A percentile compares a stretch with the other conserved stretches of the same genome.
phyloP scores from a whole-genome alignment of 2,329 filamentous ascomycete species.

The Akanthomyces muscarius region DNA sequence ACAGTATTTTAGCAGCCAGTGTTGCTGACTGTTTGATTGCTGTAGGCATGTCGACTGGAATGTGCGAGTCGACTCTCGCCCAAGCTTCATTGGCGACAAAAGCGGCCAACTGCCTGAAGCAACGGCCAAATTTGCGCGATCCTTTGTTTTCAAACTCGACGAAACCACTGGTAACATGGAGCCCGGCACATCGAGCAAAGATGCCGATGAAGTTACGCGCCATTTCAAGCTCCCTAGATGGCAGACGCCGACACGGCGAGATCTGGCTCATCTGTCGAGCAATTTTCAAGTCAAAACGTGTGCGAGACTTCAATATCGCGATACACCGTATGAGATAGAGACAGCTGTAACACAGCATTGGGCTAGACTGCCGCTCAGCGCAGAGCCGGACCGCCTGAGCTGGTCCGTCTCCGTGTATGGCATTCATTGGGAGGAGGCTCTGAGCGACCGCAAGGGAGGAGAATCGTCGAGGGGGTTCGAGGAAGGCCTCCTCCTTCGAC shows the following conservation, averaged over 20 bases:
- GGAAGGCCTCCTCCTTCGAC: constrained; percentile 24
- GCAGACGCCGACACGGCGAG: constrained; percentile 16
- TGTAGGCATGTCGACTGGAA: constrained; percentile 30
- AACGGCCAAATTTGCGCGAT: neutral
- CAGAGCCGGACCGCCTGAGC: constrained; percentile 22
- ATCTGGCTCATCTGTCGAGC: neutral
- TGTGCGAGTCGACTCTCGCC: constrained; percentile 27
- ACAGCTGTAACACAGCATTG: constrained; percentile 29
- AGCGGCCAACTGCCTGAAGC: neutral
- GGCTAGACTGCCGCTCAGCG: constrained; percentile 21
- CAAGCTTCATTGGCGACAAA: neutral
- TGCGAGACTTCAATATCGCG: constrained; percentile 27
- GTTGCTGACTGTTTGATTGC: neutral
- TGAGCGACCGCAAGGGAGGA: constrained; percentile 27
- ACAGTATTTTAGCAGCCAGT: neutral
- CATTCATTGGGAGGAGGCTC: constrained; percentile 35
- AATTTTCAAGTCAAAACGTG: constrained; percentile 26
- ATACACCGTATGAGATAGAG: constrained; percentile 33
- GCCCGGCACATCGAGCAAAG: neutral
- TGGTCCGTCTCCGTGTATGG: constrained; percentile 33
- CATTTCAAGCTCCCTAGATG: constrained; percentile 12
- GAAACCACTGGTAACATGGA: no score
- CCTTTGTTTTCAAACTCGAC: neutral
- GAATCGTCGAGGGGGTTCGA: constrained; percentile 31
- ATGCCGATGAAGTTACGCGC: neutral